These are phyloP conservation scores for Fusarium compactum DNA, from an alignment of 2,329 filamentous ascomycete genomes.

Conservation along the genomic window DNA sequence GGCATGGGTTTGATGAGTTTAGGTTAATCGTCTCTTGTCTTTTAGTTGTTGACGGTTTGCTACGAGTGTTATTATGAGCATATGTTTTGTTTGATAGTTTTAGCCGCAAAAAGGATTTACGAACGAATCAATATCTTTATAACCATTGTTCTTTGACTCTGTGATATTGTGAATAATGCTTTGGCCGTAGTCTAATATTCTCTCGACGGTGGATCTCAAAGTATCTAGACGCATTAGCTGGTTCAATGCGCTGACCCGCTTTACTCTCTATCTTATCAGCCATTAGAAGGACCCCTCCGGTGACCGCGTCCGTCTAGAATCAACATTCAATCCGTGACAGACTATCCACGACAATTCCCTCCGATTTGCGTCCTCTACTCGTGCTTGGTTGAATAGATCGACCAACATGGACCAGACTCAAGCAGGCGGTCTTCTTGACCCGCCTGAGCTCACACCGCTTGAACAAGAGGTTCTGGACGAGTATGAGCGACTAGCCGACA, in stretches of 20 bases:
- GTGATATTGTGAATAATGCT: neutral
- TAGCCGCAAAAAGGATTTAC: constrained; percentile 22
- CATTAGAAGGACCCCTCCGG: constrained; percentile 12
- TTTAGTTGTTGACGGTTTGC: constrained; percentile 8
- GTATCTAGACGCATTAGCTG: neutral
- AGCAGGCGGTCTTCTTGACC: constrained; percentile 51
- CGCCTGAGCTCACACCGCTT: constrained; percentile 76
- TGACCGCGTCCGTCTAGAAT: constrained; percentile 6
- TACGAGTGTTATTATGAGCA: constrained; percentile 11
- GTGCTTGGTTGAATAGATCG: neutral
- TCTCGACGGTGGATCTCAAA: neutral
- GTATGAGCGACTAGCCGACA: constrained; percentile 86
- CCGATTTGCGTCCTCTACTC: neutral
- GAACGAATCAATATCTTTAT: constrained; percentile 16
- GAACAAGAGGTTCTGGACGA: constrained; percentile 97
- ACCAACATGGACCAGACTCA: constrained; percentile 42
- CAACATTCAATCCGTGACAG: constrained; percentile 10
- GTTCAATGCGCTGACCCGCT: neutral
- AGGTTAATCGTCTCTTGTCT: neutral
- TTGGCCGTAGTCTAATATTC: neutral
- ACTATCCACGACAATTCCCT: neutral
- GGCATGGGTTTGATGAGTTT: constrained; percentile 23
- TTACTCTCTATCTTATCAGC: constrained; percentile 17
- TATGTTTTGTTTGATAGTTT: constrained; percentile 15
- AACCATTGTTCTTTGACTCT: neutral